Conservation (phyloP, 2,329 filamentous ascomycete genomes). For the Stachybotrys elegans region DNA sequence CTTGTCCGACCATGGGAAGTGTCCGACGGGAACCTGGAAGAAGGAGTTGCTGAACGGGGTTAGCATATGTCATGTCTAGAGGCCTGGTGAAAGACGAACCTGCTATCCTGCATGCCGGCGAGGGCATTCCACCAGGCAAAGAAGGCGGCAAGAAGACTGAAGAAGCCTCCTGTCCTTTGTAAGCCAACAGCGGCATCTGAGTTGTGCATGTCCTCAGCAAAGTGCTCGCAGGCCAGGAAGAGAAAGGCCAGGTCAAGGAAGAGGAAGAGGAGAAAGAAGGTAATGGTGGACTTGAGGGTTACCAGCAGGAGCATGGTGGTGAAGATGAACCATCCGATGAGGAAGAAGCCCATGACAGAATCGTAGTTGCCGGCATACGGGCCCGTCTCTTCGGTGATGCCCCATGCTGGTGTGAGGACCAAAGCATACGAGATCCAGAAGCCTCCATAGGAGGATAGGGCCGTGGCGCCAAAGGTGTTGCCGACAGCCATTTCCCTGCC, state of each 20-base stretch:
- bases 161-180: slow-evolving; percentile 68
- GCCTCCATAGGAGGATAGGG: slow-evolving; percentile 74
- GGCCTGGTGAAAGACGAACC: slow-evolving; percentile 40
- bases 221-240: slow-evolving; percentile 62
- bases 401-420: slow-evolving; percentile 63
- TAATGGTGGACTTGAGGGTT: slow-evolving; percentile 71
- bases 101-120: slow-evolving; percentile 71
- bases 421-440: slow-evolving; percentile 79
- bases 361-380: slow-evolving; percentile 41
- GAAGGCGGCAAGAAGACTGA: slow-evolving; percentile 77
- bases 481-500: slow-evolving; percentile 78
- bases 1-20: slow-evolving; percentile 92
- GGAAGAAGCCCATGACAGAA: slow-evolving; percentile 67
- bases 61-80: slow-evolving; percentile 29
- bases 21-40: slow-evolving; percentile 86
- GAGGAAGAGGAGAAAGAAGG: slow-evolving; percentile 75
- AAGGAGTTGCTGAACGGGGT: slow-evolving; percentile 74
- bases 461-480: slow-evolving; percentile 81
- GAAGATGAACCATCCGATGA: slow-evolving; percentile 82
- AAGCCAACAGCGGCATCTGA: slow-evolving; percentile 39
- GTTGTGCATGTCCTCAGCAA: slow-evolving; percentile 47
- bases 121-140: slow-evolving; percentile 84
- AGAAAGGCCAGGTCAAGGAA: slow-evolving; percentile 72
- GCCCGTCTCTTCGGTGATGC: slow-evolving; percentile 42
- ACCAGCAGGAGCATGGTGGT: slow-evolving; percentile 68